These are phyloP conservation scores for Macrocybe gigantea DNA, from an alignment of 768 basidiomycete species.

Conservation along the genomic window DNA sequence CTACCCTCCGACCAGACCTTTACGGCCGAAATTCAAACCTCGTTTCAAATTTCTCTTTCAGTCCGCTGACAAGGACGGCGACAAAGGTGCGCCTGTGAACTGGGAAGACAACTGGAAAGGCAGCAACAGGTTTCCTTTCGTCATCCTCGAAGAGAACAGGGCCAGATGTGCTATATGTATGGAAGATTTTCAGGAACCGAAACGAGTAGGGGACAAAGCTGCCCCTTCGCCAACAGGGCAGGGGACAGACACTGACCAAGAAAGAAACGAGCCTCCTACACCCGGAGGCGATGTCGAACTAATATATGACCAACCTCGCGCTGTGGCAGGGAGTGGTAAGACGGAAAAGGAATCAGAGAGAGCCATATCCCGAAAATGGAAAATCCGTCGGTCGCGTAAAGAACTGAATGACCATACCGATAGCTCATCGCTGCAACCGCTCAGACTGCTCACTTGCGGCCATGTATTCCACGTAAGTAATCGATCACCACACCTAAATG, in stretches of 20 bases:
- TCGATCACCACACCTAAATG: neutral
- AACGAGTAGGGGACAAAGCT: conserved; percentile 18
- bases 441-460: conserved; percentile 71
- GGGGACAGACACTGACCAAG: neutral
- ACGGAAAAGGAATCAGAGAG: neutral
- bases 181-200: conserved; percentile 79
- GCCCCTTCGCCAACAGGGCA: neutral
- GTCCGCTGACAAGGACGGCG: conserved; percentile 4
- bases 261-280: neutral
- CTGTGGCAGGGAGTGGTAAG: conserved; percentile 3
- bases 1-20: conserved; percentile 52
- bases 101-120: conserved; percentile 78
- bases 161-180: conserved; percentile 83
- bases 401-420: conserved; percentile 38
- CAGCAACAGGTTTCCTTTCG: conserved; percentile 62
- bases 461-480: conserved; percentile 85
- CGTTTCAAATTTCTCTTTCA: conserved; percentile 50
- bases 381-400: neutral
- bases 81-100: conserved; percentile 29
- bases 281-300: neutral
- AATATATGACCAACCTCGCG: neutral
- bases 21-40: conserved; percentile 24
- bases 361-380: neutral
- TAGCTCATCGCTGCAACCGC: conserved; percentile 69
- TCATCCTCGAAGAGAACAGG: conserved; percentile 74